Base-by-base conservation (phyloP, 139 green algal genomes). In the Protoeuglena noctilucae region DNA sequence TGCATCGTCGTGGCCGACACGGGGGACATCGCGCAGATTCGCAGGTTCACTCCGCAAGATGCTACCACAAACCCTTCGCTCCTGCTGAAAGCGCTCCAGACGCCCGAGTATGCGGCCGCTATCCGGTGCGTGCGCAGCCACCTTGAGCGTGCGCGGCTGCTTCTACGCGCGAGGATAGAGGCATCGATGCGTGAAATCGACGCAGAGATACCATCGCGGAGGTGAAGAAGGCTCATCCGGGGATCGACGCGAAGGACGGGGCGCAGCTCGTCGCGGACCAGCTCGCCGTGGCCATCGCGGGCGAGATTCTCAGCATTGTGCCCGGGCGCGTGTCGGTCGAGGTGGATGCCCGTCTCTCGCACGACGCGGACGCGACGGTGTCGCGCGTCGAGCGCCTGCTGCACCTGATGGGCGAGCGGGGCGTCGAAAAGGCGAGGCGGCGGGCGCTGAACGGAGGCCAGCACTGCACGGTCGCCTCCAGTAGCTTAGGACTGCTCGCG, bases 61-160 rank as follows among this genome's bases (percentile, higher is more conserved):
- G 80, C 68, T 67, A 93, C 83, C 22, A 93, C 83, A 6, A 93
- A 93, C 61, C 83, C 83, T 24, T 79, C 64, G 76, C 69, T 90
- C 30, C 62, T 87, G 19, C 65, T 78, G 48, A 88, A 89, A 60
- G 82, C 81, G 3, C 63, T 84, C 29, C 66, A 83, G 53, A 58
- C 73, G 18, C 63, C 65, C 0, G 70, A 83, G 48, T 88, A 92
- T 46, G 48, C n/a, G n/a, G n/a, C n/a, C n/a, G n/a, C n/a, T n/a
- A n/a, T n/a, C n/a, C n/a, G n/a, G n/a, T n/a, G n/a, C n/a, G n/a
- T n/a, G n/a, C n/a, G n/a, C n/a, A n/a, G n/a, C n/a, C n/a, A n/a
- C n/a, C n/a, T n/a, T n/a, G n/a, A n/a, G n/a, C n/a, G n/a, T n/a
- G n/a, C n/a, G n/a, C n/a, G n/a, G n/a, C n/a, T n/a, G n/a, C n/a